phyloP scores from a whole-genome alignment of 2,329 filamentous ascomycete genomes.

The Hymenoscyphus infarciens region DNA sequence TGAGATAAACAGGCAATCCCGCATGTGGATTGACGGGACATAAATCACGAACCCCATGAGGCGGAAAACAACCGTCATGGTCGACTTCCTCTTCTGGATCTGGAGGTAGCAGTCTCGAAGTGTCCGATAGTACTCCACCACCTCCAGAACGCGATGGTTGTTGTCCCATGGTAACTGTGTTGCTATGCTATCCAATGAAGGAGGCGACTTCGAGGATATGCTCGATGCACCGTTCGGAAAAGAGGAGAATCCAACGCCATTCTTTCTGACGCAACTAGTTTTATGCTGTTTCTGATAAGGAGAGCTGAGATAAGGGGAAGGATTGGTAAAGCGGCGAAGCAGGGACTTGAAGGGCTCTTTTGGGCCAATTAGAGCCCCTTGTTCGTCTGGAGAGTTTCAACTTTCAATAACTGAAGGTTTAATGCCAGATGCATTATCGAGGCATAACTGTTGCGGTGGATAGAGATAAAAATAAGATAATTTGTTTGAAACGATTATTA shows the following conservation, averaged over 20 bases:
- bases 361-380: background rate
- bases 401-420: background rate
- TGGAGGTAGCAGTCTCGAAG: conserved; percentile 16
- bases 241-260: conserved; percentile 4
- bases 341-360: background rate
- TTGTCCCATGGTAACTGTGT: conserved; percentile 1
- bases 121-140: conserved; percentile 6
- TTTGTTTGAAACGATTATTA: background rate
- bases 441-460: background rate
- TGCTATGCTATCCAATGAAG: background rate
- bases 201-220: background rate
- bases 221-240: background rate
- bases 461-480: background rate
- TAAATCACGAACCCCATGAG: conserved; percentile 25
- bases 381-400: background rate
- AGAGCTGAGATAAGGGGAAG: conserved; percentile 5
- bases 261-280: background rate
- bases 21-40: conserved; percentile 30
- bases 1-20: conserved; percentile 69
- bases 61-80: conserved; percentile 30
- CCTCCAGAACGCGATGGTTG: conserved; percentile 2
- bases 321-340: conserved; percentile 6
- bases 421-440: background rate
- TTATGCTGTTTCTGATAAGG: background rate
- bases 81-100: conserved; percentile 24